Percentiles rank a stretch among this genome's conserved stretches.
Evolutionary conservation across 2,329 filamentous ascomycete genomes (phyloP).

Genomic region (Cryphonectria naterciae): DNA sequence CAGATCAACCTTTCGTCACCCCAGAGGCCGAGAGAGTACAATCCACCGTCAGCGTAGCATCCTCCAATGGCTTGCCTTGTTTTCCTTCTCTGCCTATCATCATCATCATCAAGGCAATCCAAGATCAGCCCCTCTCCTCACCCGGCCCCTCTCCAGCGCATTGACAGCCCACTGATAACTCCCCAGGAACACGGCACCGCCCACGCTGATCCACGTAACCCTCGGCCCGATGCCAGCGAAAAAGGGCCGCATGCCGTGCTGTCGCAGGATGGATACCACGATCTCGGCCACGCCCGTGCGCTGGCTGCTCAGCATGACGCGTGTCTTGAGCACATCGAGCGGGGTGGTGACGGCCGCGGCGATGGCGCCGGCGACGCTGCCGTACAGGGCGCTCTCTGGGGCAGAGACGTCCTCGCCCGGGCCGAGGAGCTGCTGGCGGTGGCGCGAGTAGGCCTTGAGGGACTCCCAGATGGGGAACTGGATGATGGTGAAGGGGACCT

Average conservation of each 20-base stretch:
- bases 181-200: conserved; percentile 91
- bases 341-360: conserved; percentile 90
- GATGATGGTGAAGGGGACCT: conserved; percentile 96
- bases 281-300: conserved; percentile 63
- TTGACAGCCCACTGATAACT: conserved; percentile 92
- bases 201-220: conserved; percentile 92
- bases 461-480: conserved; percentile 98
- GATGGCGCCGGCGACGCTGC: conserved; percentile 79
- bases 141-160: conserved; percentile 55
- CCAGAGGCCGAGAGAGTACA: background rate
- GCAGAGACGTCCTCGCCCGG: conserved; percentile 61
- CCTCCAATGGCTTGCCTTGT: background rate
- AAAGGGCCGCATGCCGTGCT: conserved; percentile 69
- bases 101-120: conserved; percentile 9
- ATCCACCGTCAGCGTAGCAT: background rate
- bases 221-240: conserved; percentile 80
- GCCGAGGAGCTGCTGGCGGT: conserved; percentile 34
- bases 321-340: conserved; percentile 93
- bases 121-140: background rate
- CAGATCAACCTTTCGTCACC: background rate
- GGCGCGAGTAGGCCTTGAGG: conserved; percentile 72
- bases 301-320: conserved; percentile 86
- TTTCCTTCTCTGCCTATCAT: background rate
- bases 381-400: conserved; percentile 81
- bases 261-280: conserved; percentile 65